A percentile compares a stretch with the other conserved stretches of the same genome.
phyloP scores from a whole-genome alignment of 768 basidiomycete species.

The Naganishia onofrii region DNA sequence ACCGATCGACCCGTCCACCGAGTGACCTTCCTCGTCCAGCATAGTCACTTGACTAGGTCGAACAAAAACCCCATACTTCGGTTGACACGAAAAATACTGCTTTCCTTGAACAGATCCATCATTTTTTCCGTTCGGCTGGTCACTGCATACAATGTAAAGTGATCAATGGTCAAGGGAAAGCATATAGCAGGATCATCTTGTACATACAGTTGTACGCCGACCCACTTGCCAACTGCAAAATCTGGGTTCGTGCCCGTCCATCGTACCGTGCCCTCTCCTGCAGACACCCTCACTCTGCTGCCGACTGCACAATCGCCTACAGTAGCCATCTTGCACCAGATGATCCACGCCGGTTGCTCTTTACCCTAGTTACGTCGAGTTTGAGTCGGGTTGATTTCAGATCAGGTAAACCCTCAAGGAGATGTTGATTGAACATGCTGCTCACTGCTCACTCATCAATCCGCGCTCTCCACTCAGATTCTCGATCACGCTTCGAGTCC shows the following conservation, averaged over 20 bases:
- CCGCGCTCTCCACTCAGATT: not conserved
- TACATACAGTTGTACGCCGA: conserved; percentile 78
- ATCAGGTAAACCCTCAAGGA: not conserved
- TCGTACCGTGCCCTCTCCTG: conserved; percentile 78
- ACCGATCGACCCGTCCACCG: not conserved
- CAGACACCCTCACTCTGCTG: conserved; percentile 72
- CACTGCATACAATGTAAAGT: conserved; percentile 22
- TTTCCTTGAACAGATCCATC: conserved; percentile 80
- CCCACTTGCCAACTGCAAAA: conserved; percentile 88
- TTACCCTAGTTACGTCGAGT: not conserved
- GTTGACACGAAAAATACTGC: conserved; percentile 75
- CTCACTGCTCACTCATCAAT: conserved; percentile 9
- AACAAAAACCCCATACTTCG: conserved; percentile 81
- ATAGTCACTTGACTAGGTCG: conserved; percentile 76
- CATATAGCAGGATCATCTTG: not conserved
- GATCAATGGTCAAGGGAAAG: conserved; percentile 49
- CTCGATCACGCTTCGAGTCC: conserved; percentile 2
- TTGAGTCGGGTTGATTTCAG: too few relatives aligned
- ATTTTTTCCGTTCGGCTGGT: conserved; percentile 81
- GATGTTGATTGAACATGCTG: not conserved
- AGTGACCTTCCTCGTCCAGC: conserved; percentile 40
- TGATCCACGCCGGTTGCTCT: not conserved
- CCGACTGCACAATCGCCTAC: conserved; percentile 57
- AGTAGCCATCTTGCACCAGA: conserved; percentile 37
- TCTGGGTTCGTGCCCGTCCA: conserved; percentile 74